Percentiles rank a stretch among this genome's conserved stretches.
Conservation (phyloP, 345 rosid species). For the Clausena lansium region DNA sequence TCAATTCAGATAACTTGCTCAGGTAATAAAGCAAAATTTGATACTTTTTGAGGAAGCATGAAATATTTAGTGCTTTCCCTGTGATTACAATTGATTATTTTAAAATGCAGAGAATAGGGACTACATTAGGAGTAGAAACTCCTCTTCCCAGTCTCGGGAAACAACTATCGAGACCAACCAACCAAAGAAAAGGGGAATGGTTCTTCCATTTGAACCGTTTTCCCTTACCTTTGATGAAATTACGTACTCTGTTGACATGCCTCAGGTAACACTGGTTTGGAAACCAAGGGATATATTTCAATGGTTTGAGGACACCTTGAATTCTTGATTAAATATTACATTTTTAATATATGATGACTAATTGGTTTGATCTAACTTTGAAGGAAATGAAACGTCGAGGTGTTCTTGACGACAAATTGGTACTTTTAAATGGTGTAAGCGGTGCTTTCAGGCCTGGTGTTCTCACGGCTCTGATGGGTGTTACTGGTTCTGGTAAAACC, state of each 20-base stretch:
- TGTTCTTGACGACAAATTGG: conserved; percentile 52
- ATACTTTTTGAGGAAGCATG: neutral
- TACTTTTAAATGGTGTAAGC: conserved; percentile 63
- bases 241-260: conserved; percentile 45
- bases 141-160: neutral
- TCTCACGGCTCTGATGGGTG: conserved; percentile 80
- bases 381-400: conserved; percentile 70
- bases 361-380: conserved; percentile 7
- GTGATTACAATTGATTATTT: neutral
- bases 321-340: neutral
- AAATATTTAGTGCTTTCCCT: neutral
- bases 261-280: conserved; percentile 28
- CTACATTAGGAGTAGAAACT: neutral
- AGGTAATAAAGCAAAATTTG: neutral
- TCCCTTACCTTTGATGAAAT: conserved; percentile 38
- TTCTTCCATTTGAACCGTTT: conserved; percentile 43
- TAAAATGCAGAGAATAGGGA: neutral
- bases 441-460: conserved; percentile 87
- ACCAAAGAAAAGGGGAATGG: conserved; percentile 39
- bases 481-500: conserved; percentile 84
- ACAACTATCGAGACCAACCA: neutral
- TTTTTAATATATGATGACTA: neutral
- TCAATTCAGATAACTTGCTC: neutral
- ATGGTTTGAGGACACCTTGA: neutral
- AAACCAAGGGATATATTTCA: neutral